phyloP scores from a whole-genome alignment of 139 green algal genomes.

The Closterium sp. region DNA sequence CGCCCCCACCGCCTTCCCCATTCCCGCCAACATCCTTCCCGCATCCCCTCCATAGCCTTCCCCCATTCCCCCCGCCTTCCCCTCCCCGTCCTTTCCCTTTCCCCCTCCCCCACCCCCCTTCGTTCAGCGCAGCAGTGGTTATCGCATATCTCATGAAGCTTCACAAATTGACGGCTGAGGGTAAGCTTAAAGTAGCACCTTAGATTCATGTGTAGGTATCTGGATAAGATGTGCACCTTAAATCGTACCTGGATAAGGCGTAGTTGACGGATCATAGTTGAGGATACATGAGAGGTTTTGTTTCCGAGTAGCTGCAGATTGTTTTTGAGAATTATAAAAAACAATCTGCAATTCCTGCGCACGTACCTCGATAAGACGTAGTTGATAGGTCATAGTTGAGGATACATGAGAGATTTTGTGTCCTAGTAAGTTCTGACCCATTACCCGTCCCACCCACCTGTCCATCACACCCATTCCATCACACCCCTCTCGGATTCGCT shows the following conservation, averaged over 20 bases:
- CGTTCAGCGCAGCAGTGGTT: background rate
- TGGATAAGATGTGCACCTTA: too few relatives aligned
- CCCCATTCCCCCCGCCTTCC: background rate
- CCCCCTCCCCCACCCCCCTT: background rate
- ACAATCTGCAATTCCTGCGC: too few relatives aligned
- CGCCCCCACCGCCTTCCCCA: too few relatives aligned
- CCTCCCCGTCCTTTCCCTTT: background rate
- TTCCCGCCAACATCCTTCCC: background rate
- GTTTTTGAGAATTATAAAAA: too few relatives aligned
- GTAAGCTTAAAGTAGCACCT: background rate
- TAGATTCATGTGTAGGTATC: background rate
- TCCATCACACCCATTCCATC: too few relatives aligned
- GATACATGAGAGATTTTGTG: background rate
- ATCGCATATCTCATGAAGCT: background rate
- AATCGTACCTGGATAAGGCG: background rate
- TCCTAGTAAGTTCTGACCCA: too few relatives aligned
- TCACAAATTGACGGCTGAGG: background rate
- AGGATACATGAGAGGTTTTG: background rate
- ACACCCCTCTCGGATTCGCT: too few relatives aligned
- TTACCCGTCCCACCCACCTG: background rate
- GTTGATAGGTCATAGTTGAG: too few relatives aligned
- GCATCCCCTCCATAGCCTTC: background rate
- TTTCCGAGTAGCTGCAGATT: too few relatives aligned
- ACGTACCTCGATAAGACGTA: background rate
- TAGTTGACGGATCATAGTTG: background rate